These are phyloP conservation scores for Vanrija humicola DNA, from an alignment of 1,284 basidiomycete species.

Conservation along the genomic window DNA sequence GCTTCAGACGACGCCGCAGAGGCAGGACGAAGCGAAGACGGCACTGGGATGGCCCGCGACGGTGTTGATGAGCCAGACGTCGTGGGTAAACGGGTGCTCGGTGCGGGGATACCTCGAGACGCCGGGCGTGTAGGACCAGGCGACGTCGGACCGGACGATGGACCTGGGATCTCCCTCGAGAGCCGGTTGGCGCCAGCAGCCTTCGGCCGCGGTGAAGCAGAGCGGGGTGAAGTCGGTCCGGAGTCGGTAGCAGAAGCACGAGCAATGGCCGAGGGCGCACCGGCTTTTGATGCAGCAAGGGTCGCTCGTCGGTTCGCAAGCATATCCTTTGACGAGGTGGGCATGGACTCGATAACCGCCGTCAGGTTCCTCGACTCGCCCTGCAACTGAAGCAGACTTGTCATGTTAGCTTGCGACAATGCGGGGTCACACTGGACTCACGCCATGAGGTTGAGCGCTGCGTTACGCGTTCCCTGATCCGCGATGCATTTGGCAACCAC, in stretches of 20 bases:
- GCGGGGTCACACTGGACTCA: conserved; percentile 19
- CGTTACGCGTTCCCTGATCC: conserved; percentile 43
- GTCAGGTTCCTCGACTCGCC: conserved; percentile 36
- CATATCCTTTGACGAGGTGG: conserved; percentile 42
- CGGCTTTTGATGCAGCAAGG: conserved; percentile 32
- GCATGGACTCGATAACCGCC: conserved; percentile 36
- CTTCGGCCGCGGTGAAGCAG: conserved; percentile 2
- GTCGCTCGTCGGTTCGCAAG: conserved; percentile 43
- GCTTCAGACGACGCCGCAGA: background rate
- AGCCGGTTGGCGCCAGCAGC: background rate
- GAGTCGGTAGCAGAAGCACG: background rate
- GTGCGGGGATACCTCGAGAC: conserved; percentile 7
- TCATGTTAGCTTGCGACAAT: background rate
- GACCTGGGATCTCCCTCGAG: conserved; percentile 2
- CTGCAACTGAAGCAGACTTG: conserved; percentile 40
- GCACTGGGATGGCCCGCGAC: too few species aligned
- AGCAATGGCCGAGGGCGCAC: conserved; percentile 2
- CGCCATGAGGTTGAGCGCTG: conserved; percentile 47
- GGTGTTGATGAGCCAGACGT: too few species aligned
- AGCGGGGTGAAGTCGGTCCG: background rate
- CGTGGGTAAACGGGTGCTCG: background rate
- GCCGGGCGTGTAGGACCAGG: background rate
- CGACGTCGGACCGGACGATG: background rate
- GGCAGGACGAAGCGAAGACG: background rate
- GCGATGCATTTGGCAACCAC: conserved; percentile 59